A percentile compares a stretch with the other conserved stretches of the same genome.
These are phyloP conservation scores for Blepharisma undulans DNA, from an alignment of 169 alveolate species.

Conservation along the genomic window DNA sequence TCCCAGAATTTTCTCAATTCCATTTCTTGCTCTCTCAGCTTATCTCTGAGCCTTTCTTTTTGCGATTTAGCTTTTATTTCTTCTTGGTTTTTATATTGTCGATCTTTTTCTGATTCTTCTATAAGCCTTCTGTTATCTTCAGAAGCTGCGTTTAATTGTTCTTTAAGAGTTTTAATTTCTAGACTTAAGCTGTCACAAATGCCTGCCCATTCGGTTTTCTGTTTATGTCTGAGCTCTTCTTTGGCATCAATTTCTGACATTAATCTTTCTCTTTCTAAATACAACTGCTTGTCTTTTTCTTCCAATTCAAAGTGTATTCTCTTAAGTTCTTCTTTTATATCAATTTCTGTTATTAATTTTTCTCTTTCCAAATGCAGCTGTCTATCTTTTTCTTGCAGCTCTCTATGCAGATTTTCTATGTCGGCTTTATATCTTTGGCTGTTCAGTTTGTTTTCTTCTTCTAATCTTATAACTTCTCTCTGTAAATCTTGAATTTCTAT, in stretches of 20 bases:
- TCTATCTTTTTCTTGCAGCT: neutral
- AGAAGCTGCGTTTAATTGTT: neutral
- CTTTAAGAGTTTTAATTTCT: constrained; percentile 49
- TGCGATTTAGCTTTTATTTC: neutral
- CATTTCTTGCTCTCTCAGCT: neutral
- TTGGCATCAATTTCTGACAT: neutral
- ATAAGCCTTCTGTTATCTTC: neutral
- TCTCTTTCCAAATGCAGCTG: neutral
- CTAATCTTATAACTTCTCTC: neutral
- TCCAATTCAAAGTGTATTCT: neutral
- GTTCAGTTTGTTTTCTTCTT: neutral
- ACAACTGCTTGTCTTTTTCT: constrained; percentile 37
- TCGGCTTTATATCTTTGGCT: neutral
- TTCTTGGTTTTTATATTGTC: neutral
- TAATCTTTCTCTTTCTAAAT: constrained; percentile 23
- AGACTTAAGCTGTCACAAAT: constrained; percentile 52
- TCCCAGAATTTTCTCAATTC: constrained; percentile 24
- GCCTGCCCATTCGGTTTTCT: constrained; percentile 68
- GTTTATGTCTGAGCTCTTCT: constrained; percentile 37
- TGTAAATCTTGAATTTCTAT: neutral
- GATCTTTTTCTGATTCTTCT: neutral
- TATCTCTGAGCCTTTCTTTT: neutral
- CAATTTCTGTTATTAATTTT: neutral
- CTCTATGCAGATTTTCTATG: neutral
- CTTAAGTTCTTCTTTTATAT: neutral